Evolutionary conservation across 2,329 filamentous ascomycete genomes (phyloP).

Genomic region (Penicillium sp.): DNA sequence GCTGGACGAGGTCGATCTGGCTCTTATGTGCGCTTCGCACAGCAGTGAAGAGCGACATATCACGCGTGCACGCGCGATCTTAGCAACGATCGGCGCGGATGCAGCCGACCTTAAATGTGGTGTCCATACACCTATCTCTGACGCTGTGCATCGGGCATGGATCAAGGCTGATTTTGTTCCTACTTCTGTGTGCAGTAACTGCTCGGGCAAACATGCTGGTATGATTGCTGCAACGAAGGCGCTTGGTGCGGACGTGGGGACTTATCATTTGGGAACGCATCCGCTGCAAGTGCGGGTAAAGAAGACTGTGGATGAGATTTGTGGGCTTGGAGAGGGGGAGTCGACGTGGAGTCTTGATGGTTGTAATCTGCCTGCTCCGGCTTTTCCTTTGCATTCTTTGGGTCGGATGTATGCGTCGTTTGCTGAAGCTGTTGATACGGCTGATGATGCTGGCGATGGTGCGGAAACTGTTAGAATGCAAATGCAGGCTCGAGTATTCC

Average conservation of each 20-base stretch:
- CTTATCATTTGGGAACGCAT: slow-evolving; percentile 40
- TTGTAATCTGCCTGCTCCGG: slow-evolving; percentile 51
- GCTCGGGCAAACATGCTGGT: slow-evolving; percentile 51
- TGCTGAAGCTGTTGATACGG: slow-evolving; percentile 27
- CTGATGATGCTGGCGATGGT: not conserved
- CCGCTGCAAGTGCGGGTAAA: slow-evolving; percentile 45
- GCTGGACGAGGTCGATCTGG: slow-evolving; percentile 46
- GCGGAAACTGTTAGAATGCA: slow-evolving; percentile 18
- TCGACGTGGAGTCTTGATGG: slow-evolving; percentile 49
- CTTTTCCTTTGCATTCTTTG: slow-evolving; percentile 39
- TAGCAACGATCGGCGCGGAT: slow-evolving; percentile 32
- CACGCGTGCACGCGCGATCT: slow-evolving; percentile 38
- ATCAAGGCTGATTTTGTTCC: slow-evolving; percentile 40
- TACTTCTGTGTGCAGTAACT: slow-evolving; percentile 46
- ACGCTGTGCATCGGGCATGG: slow-evolving; percentile 41
- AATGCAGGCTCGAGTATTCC: slow-evolving; percentile 39
- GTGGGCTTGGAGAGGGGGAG: slow-evolving; percentile 24
- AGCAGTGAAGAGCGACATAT: slow-evolving; percentile 47
- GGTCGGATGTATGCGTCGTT: slow-evolving; percentile 40
- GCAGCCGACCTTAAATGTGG: slow-evolving; percentile 47
- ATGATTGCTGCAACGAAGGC: slow-evolving; percentile 48
- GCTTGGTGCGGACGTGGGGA: slow-evolving; percentile 30
- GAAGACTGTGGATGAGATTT: slow-evolving; percentile 38
- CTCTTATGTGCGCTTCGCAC: slow-evolving; percentile 51
- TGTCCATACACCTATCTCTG: slow-evolving; percentile 40